A percentile compares a stretch with the other conserved stretches of the same genome.
Evolutionary conservation across 768 basidiomycete genomes (phyloP).

Genomic region (Lactarius hengduanensis): DNA sequence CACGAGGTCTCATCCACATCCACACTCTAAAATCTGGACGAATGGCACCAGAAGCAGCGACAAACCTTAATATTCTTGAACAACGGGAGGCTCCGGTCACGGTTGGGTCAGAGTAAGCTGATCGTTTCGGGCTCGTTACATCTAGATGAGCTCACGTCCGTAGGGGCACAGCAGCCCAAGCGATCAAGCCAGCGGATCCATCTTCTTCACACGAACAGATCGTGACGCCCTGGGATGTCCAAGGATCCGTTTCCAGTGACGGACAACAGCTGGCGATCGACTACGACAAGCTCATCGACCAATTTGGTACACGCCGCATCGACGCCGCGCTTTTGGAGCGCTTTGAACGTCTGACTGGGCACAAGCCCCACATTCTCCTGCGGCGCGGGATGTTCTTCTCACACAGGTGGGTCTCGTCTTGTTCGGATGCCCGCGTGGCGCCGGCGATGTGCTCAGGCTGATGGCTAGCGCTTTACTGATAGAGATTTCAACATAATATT

Average conservation of each 20-base stretch:
- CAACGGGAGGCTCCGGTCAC: not conserved
- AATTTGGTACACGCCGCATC: constrained; percentile 89
- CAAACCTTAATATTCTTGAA: not conserved
- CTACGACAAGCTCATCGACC: constrained; percentile 91
- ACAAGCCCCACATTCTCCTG: constrained; percentile 82
- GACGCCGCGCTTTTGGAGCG: constrained; percentile 75
- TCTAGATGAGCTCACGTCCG: not conserved
- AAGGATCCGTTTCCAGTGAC: constrained; percentile 82
- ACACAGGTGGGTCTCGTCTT: constrained; percentile 64
- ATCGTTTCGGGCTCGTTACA: not conserved
- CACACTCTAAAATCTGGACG: not conserved
- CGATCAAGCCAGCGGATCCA: constrained; percentile 37
- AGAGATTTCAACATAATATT: constrained; percentile 94
- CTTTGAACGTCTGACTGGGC: constrained; percentile 89
- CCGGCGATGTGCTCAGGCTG: not conserved
- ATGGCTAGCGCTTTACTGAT: not conserved
- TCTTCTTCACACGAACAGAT: constrained; percentile 57
- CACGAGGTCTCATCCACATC: not conserved
- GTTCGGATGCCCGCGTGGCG: not conserved
- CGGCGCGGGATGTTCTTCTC: constrained; percentile 97
- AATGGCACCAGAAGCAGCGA: constrained; percentile 10
- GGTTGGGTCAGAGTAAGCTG: constrained; percentile 7
- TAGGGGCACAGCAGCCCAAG: constrained; percentile 22
- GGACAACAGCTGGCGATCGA: constrained; percentile 93
- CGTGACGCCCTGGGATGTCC: constrained; percentile 97